Evolutionary conservation across 805 yeast species (phyloP).

Genomic region (Diddensiella caesifluorescens): DNA sequence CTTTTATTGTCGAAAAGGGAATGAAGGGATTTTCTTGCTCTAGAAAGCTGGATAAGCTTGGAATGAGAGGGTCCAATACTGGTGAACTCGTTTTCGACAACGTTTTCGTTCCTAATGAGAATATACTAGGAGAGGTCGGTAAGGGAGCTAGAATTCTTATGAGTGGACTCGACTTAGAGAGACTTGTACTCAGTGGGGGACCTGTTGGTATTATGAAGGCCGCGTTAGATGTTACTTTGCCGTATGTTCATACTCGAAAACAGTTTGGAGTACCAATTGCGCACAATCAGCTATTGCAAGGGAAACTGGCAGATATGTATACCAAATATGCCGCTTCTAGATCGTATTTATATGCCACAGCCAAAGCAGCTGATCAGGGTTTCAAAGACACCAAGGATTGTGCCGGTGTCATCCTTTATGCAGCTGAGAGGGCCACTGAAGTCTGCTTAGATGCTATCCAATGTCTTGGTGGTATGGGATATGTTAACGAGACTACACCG

Average conservation of each 20-base stretch:
- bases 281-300: slow-evolving; percentile 30
- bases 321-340: slow-evolving; percentile 30
- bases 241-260: slow-evolving; percentile 30
- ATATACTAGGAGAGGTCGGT: slow-evolving; percentile 28
- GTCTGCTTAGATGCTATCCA: slow-evolving; percentile 32
- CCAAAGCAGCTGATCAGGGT: slow-evolving; percentile 26
- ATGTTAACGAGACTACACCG: slow-evolving; percentile 31
- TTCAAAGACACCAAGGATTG: slow-evolving; percentile 29
- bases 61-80: slow-evolving; percentile 33
- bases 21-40: slow-evolving; percentile 29
- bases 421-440: slow-evolving; percentile 33
- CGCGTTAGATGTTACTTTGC: slow-evolving; percentile 31
- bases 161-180: slow-evolving; percentile 31
- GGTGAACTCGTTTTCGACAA: slow-evolving; percentile 32
- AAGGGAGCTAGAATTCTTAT: slow-evolving; percentile 31
- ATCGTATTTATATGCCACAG: slow-evolving; percentile 29
- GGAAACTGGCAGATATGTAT: slow-evolving; percentile 34
- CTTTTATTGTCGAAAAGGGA: slow-evolving; percentile 30
- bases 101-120: slow-evolving; percentile 30
- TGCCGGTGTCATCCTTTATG: slow-evolving; percentile 31
- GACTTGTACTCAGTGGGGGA: slow-evolving; percentile 31
- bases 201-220: slow-evolving; percentile 31
- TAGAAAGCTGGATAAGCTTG: slow-evolving; percentile 32
- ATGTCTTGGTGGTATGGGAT: slow-evolving; percentile 33
- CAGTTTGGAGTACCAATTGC: slow-evolving; percentile 32